A percentile compares a stretch with the other conserved stretches of the same genome.
These are phyloP conservation scores for Nannizzia gypsea DNA, from an alignment of 2,329 filamentous ascomycete species.

Conservation along the genomic window DNA sequence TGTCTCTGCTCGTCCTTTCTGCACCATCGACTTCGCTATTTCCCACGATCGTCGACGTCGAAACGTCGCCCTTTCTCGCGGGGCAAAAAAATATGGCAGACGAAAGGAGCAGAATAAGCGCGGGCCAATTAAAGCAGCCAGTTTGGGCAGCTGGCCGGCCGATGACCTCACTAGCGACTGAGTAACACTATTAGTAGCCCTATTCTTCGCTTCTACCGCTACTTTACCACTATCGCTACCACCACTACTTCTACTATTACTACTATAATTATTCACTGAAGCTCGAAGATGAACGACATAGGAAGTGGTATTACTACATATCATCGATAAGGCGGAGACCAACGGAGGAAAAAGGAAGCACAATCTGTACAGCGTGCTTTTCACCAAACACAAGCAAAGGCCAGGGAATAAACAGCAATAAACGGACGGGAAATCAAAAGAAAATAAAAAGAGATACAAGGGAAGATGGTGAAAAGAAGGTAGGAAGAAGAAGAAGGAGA, in stretches of 20 bases:
- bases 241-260: no score
- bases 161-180: background rate
- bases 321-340: background rate
- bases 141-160: background rate
- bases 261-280: no score
- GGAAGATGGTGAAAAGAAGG: background rate
- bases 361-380: slow-evolving; percentile 2
- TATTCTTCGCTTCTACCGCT: background rate
- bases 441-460: background rate
- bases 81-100: background rate
- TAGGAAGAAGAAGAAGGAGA: slow-evolving; percentile 6
- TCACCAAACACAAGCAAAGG: background rate
- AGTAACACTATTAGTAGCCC: background rate
- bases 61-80: background rate
- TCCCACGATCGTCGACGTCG: background rate
- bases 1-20: background rate
- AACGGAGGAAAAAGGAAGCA: background rate
- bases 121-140: background rate
- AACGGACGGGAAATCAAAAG: background rate
- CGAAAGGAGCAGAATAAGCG: background rate
- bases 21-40: background rate
- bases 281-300: no score
- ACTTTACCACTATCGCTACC: background rate
- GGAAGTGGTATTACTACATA: slow-evolving; percentile 1
- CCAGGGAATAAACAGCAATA: no score